These are phyloP conservation scores for Ophiostoma ulmi DNA, from an alignment of 2,329 filamentous ascomycete genomes.

Conservation along the genomic window DNA sequence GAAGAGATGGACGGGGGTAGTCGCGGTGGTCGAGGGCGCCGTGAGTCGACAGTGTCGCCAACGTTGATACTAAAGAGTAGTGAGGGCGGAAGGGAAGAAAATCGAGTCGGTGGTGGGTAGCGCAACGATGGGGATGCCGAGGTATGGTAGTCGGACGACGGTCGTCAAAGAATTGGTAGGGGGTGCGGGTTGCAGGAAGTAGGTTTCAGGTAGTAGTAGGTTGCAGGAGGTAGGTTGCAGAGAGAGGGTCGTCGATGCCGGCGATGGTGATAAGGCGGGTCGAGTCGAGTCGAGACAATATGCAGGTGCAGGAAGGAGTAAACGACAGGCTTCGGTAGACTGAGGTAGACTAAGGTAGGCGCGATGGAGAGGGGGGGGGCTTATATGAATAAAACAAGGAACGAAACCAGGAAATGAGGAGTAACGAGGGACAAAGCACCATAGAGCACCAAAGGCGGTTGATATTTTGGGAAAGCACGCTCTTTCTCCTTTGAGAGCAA, in stretches of 20 bases:
- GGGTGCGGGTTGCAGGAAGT: not conserved
- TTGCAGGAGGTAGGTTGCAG: not conserved
- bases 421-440: not conserved
- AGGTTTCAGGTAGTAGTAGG: not conserved
- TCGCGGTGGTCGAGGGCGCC: not conserved
- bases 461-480: conserved; percentile 11
- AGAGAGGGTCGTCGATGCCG: not conserved
- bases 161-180: not conserved
- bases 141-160: not conserved
- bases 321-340: not conserved
- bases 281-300: not conserved
- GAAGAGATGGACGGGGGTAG: not conserved
- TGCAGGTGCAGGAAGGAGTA: conserved; percentile 10
- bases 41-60: not conserved
- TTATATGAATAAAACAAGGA: conserved; percentile 10
- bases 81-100: not conserved
- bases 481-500: conserved; percentile 11
- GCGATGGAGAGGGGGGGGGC: not conserved
- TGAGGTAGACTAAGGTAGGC: not conserved
- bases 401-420: conserved; percentile 14
- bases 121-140: not conserved
- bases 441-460: not conserved
- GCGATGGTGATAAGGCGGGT: conserved; percentile 5
- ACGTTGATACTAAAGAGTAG: not conserved
- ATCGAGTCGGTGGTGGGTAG: not conserved